A percentile compares a stretch with the other conserved stretches of the same genome.
phyloP scores from a whole-genome alignment of 345 rosid species.

The Iberis pinnata region DNA sequence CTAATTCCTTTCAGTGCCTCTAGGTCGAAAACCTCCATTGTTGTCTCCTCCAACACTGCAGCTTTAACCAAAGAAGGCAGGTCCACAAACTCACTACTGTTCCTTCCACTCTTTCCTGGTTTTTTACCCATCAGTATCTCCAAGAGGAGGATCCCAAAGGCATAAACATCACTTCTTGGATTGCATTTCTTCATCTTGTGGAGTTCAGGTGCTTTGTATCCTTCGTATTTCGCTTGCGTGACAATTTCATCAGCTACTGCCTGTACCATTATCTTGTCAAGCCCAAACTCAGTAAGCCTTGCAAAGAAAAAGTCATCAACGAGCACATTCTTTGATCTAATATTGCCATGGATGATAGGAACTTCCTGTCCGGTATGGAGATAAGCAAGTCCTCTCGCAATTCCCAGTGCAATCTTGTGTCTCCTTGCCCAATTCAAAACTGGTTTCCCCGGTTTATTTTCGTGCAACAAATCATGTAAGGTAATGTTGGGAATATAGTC shows the following conservation, averaged over 20 bases:
- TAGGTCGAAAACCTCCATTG: slow-evolving; percentile 87
- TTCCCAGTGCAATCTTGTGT: slow-evolving; percentile 83
- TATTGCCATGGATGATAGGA: slow-evolving; percentile 80
- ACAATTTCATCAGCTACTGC: slow-evolving; percentile 89
- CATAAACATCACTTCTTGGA: slow-evolving; percentile 86
- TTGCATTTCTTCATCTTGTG: slow-evolving; percentile 94
- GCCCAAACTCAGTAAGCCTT: slow-evolving; percentile 84
- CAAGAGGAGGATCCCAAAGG: slow-evolving; percentile 81
- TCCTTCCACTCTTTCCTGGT: slow-evolving; percentile 72
- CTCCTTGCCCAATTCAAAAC: slow-evolving; percentile 87
- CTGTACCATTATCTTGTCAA: slow-evolving; percentile 87
- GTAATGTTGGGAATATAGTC: slow-evolving; percentile 79
- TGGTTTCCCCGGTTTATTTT: slow-evolving; percentile 68
- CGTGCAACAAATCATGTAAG: slow-evolving; percentile 81
- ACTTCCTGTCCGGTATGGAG: slow-evolving; percentile 73
- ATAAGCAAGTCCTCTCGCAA: slow-evolving; percentile 83
- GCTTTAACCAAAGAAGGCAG: slow-evolving; percentile 85
- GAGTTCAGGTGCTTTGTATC: slow-evolving; percentile 94
- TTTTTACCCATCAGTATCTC: slow-evolving; percentile 90
- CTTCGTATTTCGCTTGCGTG: slow-evolving; percentile 71
- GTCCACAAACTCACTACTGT: slow-evolving; percentile 48
- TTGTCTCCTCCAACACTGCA: slow-evolving; percentile 90
- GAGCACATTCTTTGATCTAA: slow-evolving; percentile 83
- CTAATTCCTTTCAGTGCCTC: slow-evolving; percentile 80
- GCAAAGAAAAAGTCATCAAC: slow-evolving; percentile 85